Evolutionary conservation across 441 rosid genomes (phyloP).

Genomic region (Brassica balearica): DNA sequence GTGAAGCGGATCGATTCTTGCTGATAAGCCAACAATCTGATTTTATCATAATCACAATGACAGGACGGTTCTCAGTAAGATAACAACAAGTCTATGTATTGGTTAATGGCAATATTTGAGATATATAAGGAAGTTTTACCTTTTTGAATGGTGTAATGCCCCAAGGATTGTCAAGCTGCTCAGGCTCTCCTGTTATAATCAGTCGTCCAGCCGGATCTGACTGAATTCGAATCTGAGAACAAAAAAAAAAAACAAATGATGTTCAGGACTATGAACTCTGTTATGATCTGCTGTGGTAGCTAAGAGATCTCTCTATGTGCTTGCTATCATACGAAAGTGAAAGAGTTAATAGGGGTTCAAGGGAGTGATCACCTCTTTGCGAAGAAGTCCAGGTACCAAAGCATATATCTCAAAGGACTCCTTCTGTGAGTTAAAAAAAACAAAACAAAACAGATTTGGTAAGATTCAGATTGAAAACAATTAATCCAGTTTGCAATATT

Average conservation of each 20-base stretch:
- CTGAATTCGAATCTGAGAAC: constrained; percentile 76
- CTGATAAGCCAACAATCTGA: constrained; percentile 74
- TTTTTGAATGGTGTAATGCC: constrained; percentile 92
- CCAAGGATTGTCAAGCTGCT: constrained; percentile 92
- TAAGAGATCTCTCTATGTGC: constrained; percentile 6
- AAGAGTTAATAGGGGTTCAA: constrained; percentile 28
- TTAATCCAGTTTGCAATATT: constrained; percentile 12
- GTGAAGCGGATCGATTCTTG: constrained; percentile 78
- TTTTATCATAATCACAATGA: constrained; percentile 28
- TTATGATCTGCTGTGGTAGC: constrained; percentile 11
- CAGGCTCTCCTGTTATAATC: constrained; percentile 87
- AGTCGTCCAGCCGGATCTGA: constrained; percentile 90
- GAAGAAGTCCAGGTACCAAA: constrained; percentile 89
- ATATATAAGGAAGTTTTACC: constrained; percentile 49
- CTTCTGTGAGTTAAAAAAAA: constrained; percentile 54
- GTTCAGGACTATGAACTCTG: constrained; percentile 10
- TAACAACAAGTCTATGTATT: constrained; percentile 1
- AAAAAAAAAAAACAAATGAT: constrained; percentile 13
- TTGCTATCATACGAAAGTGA: constrained; percentile 18
- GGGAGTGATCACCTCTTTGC: constrained; percentile 72
- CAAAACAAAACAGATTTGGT: constrained; percentile 31
- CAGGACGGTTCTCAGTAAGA: constrained; percentile 1
- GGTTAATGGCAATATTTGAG: not conserved
- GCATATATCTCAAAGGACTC: constrained; percentile 89
- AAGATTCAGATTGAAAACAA: constrained; percentile 40